A percentile compares a stretch with the other conserved stretches of the same genome.
These are phyloP conservation scores for Chenopodium berlandieri DNA, from an alignment of 148 eudicot species.

Conservation along the genomic window DNA sequence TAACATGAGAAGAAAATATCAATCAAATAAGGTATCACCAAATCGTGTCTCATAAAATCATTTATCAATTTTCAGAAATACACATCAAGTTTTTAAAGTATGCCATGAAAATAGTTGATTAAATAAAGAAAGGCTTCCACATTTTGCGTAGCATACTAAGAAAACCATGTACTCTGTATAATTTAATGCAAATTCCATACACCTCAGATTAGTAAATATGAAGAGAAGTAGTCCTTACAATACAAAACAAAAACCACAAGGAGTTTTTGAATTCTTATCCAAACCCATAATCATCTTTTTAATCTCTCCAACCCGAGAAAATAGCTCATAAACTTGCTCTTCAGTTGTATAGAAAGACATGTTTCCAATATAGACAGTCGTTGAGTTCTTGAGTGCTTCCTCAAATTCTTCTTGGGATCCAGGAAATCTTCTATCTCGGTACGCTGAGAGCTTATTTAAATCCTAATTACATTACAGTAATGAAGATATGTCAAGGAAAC, in stretches of 20 bases:
- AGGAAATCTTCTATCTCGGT: conserved; percentile 89
- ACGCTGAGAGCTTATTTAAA: conserved; percentile 34
- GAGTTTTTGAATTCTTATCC: conserved; percentile 95
- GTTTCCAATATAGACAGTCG: conserved; percentile 82
- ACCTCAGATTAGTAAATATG: background rate
- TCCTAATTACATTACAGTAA: background rate
- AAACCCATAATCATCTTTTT: conserved; percentile 94
- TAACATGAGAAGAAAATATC: background rate
- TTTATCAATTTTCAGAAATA: background rate
- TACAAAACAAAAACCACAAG: conserved; percentile 95
- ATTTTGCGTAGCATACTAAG: background rate
- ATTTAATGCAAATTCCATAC: background rate
- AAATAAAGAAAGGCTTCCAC: background rate
- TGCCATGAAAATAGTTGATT: background rate
- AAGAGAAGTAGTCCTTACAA: conserved; percentile 46
- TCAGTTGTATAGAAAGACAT: conserved; percentile 98
- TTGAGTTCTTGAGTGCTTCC: conserved; percentile 69
- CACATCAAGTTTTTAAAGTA: background rate
- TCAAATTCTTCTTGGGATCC: conserved; percentile 92
- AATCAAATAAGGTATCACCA: background rate
- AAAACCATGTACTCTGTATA: background rate
- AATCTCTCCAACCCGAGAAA: conserved; percentile 87
- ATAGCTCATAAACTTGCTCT: conserved; percentile 92
- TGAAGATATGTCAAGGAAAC: background rate
- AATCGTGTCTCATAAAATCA: background rate